Evolutionary conservation across 2,329 filamentous ascomycete genomes (phyloP).

Genomic region (Xylariaceae sp.): DNA sequence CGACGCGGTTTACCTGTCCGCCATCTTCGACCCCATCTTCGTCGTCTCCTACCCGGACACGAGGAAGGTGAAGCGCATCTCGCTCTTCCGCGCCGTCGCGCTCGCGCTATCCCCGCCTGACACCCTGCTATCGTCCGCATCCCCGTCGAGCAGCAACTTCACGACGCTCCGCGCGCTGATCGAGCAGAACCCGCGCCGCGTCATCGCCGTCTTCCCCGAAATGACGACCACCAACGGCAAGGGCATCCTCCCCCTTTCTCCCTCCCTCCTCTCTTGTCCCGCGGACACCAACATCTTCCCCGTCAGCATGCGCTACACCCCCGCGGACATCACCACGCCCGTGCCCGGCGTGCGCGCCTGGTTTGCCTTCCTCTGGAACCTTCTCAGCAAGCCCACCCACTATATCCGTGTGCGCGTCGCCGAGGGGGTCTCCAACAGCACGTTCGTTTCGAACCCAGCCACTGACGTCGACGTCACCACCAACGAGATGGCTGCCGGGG

Average conservation of each 20-base stretch:
- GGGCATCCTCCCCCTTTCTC: conserved; percentile 79
- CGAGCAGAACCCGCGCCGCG: conserved; percentile 62
- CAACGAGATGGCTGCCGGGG: conserved; percentile 23
- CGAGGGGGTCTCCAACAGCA: conserved; percentile 61
- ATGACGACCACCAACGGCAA: conserved; percentile 91
- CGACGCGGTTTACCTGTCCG: conserved; percentile 88
- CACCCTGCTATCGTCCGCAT: too few species aligned
- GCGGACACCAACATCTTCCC: conserved; percentile 76
- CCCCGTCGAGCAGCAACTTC: conserved; percentile 39
- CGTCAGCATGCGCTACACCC: conserved; percentile 82
- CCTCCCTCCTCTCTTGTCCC: conserved; percentile 64
- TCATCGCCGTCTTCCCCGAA: conserved; percentile 87
- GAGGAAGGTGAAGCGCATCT: conserved; percentile 68
- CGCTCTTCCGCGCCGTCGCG: conserved; percentile 68
- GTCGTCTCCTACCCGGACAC: conserved; percentile 75
- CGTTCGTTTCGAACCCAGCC: conserved; percentile 32
- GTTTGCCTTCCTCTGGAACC: conserved; percentile 72
- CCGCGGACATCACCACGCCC: conserved; percentile 84
- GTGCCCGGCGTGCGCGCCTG: conserved; percentile 73
- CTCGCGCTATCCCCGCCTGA: conserved; percentile 58
- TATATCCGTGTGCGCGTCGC: conserved; percentile 89
- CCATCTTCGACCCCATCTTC: conserved; percentile 94
- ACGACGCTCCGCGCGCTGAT: conserved; percentile 61
- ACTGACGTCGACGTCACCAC: conserved; percentile 30
- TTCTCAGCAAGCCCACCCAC: conserved; percentile 79